Evolutionary conservation across 2,329 filamentous ascomycete genomes (phyloP).

Genomic region (Cordyceps militaris): DNA sequence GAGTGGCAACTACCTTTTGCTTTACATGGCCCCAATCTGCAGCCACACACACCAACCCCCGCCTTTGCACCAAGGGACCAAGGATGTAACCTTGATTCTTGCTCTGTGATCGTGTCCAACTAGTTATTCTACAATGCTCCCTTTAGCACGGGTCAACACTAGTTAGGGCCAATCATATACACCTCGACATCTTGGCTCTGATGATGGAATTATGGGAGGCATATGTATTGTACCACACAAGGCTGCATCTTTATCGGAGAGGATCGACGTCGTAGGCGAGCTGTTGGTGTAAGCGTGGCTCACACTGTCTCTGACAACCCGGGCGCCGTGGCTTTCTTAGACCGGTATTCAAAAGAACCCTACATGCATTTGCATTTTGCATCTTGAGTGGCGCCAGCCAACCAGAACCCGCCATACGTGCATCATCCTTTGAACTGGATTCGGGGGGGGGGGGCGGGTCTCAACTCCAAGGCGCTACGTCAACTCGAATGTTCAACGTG

Average conservation of each 20-base stretch:
- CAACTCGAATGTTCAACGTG: background rate
- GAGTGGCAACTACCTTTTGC: slow-evolving; percentile 2
- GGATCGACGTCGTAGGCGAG: background rate
- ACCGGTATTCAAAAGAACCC: background rate
- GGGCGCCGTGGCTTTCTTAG: background rate
- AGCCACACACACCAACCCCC: background rate
- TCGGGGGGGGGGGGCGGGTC: background rate
- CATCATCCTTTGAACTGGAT: background rate
- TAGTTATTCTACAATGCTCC: too few relatives aligned
- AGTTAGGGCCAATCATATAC: background rate
- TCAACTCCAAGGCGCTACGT: background rate
- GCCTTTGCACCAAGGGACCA: background rate
- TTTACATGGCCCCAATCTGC: background rate
- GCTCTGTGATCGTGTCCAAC: background rate
- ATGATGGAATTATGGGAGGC: background rate
- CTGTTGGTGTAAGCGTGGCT: background rate
- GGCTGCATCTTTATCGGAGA: background rate
- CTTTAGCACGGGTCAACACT: background rate
- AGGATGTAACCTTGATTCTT: background rate
- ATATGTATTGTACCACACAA: background rate
- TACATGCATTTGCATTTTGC: background rate
- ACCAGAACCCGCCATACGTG: background rate
- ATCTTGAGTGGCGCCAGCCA: background rate
- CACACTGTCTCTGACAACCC: background rate
- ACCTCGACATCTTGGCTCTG: background rate